phyloP scores from a whole-genome alignment of 257 asterid genomes.

The Fraxinus americana region DNA sequence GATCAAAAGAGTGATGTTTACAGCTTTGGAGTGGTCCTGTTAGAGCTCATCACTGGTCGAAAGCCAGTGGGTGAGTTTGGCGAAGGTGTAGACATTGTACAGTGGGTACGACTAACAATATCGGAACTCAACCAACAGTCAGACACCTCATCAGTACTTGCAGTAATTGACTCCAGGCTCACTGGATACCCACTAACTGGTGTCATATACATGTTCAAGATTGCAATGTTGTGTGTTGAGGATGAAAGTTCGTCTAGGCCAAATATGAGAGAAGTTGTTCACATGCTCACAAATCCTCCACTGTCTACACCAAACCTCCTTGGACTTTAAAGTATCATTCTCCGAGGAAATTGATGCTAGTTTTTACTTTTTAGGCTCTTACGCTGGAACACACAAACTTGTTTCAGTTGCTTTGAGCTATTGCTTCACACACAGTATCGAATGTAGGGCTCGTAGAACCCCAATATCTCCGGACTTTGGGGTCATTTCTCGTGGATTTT shows the following conservation, averaged over 20 bases:
- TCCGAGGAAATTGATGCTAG: neutral
- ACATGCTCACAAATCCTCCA: conserved; percentile 68
- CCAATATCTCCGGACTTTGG: no score
- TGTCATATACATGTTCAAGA: conserved; percentile 73
- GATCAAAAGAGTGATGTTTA: conserved; percentile 89
- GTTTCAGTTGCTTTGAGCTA: neutral
- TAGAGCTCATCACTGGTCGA: conserved; percentile 74
- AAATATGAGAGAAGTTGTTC: conserved; percentile 80
- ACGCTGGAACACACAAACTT: neutral
- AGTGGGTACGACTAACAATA: conserved; percentile 61
- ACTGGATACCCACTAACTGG: conserved; percentile 49
- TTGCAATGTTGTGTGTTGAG: conserved; percentile 88
- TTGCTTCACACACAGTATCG: neutral
- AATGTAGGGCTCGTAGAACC: neutral
- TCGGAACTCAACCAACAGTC: conserved; percentile 66
- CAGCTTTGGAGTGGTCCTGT: conserved; percentile 83
- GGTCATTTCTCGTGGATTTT: neutral
- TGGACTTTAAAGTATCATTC: conserved; percentile 24
- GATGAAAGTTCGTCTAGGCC: conserved; percentile 79
- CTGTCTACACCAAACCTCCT: conserved; percentile 42
- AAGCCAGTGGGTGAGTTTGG: conserved; percentile 92
- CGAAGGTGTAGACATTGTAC: conserved; percentile 86
- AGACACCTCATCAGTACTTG: conserved; percentile 67
- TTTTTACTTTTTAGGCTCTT: neutral
- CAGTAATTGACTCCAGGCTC: conserved; percentile 69